Evolutionary conservation across 768 basidiomycete species (phyloP).

Genomic region (Amanita fuliginea): DNA sequence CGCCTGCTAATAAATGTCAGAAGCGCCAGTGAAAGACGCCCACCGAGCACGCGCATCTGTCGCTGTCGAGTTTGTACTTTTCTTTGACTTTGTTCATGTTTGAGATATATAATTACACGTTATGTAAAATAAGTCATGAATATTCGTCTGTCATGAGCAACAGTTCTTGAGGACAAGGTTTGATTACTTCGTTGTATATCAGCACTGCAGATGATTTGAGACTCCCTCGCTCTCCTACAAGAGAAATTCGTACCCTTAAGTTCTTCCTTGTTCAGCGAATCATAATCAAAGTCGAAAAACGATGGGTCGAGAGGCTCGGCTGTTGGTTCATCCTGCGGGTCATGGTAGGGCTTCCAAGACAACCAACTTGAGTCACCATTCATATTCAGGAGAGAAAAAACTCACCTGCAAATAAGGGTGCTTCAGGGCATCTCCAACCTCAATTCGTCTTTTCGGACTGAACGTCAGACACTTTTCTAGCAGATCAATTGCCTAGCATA

Average conservation of each 20-base stretch:
- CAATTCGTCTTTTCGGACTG: slow-evolving; percentile 77
- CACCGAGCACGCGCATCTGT: background rate
- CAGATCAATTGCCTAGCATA: background rate
- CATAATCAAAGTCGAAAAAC: slow-evolving; percentile 81
- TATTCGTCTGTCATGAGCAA: slow-evolving; percentile 2
- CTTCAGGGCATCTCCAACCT: slow-evolving; percentile 70
- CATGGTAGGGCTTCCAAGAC: slow-evolving; percentile 29
- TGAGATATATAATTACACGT: background rate
- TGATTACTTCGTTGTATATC: slow-evolving; percentile 5
- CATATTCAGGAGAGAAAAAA: slow-evolving; percentile 45
- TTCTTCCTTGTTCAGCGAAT: slow-evolving; percentile 3
- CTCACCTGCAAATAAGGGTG: slow-evolving; percentile 47
- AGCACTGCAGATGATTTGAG: background rate
- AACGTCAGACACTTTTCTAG: slow-evolving; percentile 40
- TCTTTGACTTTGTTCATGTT: background rate
- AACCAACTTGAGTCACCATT: slow-evolving; percentile 13
- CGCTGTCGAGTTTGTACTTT: background rate
- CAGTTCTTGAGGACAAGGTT: background rate
- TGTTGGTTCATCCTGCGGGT: slow-evolving; percentile 82
- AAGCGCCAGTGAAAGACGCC: background rate
- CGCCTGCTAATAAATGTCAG: slow-evolving; percentile 9
- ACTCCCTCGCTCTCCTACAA: background rate
- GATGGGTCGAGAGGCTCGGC: slow-evolving; percentile 70
- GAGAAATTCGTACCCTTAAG: background rate
- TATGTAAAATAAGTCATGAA: slow-evolving; percentile 4